Conservation (phyloP, 2,329 filamentous ascomycete genomes). For the Helminthosporium solani region DNA sequence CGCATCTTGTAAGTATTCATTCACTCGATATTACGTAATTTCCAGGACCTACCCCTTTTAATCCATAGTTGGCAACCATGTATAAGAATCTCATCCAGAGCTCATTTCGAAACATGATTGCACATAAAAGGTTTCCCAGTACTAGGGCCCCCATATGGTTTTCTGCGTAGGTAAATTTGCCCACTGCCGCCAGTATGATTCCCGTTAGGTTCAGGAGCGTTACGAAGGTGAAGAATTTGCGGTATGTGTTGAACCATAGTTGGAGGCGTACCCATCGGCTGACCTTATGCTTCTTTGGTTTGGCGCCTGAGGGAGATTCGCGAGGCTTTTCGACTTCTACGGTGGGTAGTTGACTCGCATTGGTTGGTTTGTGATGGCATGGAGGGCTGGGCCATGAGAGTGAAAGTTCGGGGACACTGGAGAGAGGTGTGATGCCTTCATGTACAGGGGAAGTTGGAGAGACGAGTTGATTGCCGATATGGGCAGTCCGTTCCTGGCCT, state of each 20-base stretch:
- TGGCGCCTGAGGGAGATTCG: slow-evolving; percentile 6
- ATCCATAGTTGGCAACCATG: slow-evolving; percentile 32
- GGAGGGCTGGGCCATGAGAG: slow-evolving; percentile 21
- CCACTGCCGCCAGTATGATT: slow-evolving; percentile 31
- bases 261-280: slow-evolving; percentile 33
- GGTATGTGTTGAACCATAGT: slow-evolving; percentile 41
- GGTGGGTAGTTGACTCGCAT: slow-evolving; percentile 12
- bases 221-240: slow-evolving; percentile 39
- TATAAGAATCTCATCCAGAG: slow-evolving; percentile 37
- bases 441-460: slow-evolving; percentile 32
- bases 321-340: slow-evolving; percentile 16
- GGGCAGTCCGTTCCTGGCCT: slow-evolving; percentile 10
- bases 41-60: slow-evolving; percentile 21
- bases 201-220: slow-evolving; percentile 31
- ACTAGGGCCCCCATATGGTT: slow-evolving; percentile 37
- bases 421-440: slow-evolving; percentile 36
- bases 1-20: slow-evolving; percentile 1
- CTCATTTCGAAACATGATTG: slow-evolving; percentile 37
- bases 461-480: slow-evolving; percentile 13
- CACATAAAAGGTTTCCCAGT: slow-evolving; percentile 33
- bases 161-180: slow-evolving; percentile 32
- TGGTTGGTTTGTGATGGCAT: slow-evolving; percentile 18
- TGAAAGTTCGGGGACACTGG: slow-evolving; percentile 35
- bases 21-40: not conserved
- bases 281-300: slow-evolving; percentile 20